Evolutionary conservation across 495 filamentous ascomycete genomes (phyloP), one percentile per base, ranked within the genome.

Genomic region (Cryomyces minteri): DNA sequence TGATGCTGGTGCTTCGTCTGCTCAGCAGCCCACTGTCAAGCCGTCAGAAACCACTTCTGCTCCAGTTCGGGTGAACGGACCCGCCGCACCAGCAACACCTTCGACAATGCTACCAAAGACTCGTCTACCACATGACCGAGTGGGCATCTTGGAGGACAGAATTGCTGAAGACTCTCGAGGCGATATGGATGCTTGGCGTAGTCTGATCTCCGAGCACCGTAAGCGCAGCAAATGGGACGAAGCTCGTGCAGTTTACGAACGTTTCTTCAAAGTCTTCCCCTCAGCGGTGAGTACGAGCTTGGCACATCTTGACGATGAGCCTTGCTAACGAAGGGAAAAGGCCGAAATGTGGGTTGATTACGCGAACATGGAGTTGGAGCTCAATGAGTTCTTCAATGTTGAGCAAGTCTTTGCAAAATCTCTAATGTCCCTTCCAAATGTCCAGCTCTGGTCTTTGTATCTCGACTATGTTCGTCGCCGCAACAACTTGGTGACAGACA

Each of bases 391-490:
- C 42, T 65, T 63, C 47, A 74, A 72, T 36, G 72, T 87, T 31
- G 92, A 96, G 62, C 68, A 73, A 39, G 81, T 96, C 30, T 92
- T 98, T 60, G 72, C 67, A 47, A 73, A 71, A 44, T 82, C 75
- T 39, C 73, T 98, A 39, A 62, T 82, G 48, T 64, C 68, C 18
- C 76, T 84, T 10, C 82, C 80, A 12, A 80, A 86, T 59, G 76
- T 95, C 31, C 71, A 79, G 43, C 74, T 98, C 6, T 98, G 88
- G 88, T 82, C 77, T 12, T 72, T 80, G n/a, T 98, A 98, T 58
- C 69, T 98, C 33, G 82, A 93, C 60, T 95, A 96, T 59, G 77
- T 96, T 49, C 88, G 92, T 43, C 84, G 90, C 12, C 71, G 79
- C 43, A 88, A 96, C 56, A 83, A 90, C 48, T 64, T 95, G 39